Conservation (phyloP, 495 filamentous ascomycete species). For the Xeromyces bisporus region DNA sequence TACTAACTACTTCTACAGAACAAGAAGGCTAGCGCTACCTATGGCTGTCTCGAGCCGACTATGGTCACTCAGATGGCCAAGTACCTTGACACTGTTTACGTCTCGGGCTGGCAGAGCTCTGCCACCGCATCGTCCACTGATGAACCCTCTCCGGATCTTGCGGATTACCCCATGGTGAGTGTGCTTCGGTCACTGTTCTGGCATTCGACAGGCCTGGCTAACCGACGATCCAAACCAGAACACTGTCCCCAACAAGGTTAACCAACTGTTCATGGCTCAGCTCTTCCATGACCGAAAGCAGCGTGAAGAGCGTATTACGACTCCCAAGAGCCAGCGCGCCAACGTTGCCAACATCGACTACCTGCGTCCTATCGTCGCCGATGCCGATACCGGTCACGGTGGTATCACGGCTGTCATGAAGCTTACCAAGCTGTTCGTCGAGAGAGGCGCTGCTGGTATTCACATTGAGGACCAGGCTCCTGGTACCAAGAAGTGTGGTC, state of each 20-base stretch:
- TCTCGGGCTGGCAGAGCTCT: conserved; percentile 97
- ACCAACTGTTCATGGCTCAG: conserved; percentile 92
- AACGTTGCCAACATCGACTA: conserved; percentile 78
- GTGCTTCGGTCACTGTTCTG: background rate
- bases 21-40: conserved; percentile 77
- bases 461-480: conserved; percentile 98
- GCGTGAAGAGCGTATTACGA: conserved; percentile 77
- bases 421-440: conserved; percentile 92
- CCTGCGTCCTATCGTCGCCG: conserved; percentile 88
- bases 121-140: conserved; percentile 87
- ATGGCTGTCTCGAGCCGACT: conserved; percentile 91
- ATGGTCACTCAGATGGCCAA: conserved; percentile 99
- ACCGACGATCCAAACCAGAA: conserved; percentile 37
- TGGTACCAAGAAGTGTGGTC: conserved; percentile 97
- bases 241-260: conserved; percentile 95
- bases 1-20: too few relatives aligned
- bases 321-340: conserved; percentile 52
- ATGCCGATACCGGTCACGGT: conserved; percentile 95
- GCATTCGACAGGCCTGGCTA: background rate
- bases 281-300: conserved; percentile 99
- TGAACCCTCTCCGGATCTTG: conserved; percentile 93
- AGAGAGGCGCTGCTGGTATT: conserved; percentile 92
- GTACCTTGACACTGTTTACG: conserved; percentile 95
- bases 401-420: conserved; percentile 98
- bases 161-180: conserved; percentile 90